phyloP scores from a whole-genome alignment of 371 early-diverging fungal species.

The Zopfochytrium polystomum region DNA sequence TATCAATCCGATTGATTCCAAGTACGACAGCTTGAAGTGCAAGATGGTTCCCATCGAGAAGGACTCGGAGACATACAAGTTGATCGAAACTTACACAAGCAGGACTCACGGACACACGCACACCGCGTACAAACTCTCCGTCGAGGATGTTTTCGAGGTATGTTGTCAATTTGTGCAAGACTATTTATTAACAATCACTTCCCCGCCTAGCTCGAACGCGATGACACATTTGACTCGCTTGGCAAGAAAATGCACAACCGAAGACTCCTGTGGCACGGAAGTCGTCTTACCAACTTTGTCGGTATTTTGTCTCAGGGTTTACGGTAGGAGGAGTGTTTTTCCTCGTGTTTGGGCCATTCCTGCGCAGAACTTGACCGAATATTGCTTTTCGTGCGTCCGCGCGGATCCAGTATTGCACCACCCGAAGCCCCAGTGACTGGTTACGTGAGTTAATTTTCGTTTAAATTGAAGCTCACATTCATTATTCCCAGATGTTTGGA shows the following conservation, averaged over 20 bases:
- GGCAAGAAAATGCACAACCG: constrained; percentile 48
- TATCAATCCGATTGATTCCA: constrained; percentile 51
- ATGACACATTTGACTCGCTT: constrained; percentile 20
- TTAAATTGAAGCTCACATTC: too few relatives aligned
- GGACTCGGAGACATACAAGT: constrained; percentile 44
- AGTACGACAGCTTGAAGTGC: constrained; percentile 49
- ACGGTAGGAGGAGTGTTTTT: constrained; percentile 18
- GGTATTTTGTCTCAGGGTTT: constrained; percentile 63
- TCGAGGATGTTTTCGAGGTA: constrained; percentile 53
- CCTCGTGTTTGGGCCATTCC: constrained; percentile 7
- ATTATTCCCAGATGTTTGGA: too few relatives aligned
- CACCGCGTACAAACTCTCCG: constrained; percentile 34
- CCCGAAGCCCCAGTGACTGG: constrained; percentile 63
- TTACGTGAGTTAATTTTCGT: too few relatives aligned
- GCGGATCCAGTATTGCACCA: constrained; percentile 46
- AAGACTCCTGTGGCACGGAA: constrained; percentile 60
- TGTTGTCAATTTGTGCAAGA: background rate
- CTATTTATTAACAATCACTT: background rate
- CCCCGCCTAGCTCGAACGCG: constrained; percentile 9
- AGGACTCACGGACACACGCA: constrained; percentile 57
- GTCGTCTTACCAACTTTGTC: constrained; percentile 58
- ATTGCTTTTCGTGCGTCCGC: too few relatives aligned
- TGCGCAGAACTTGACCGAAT: too few relatives aligned
- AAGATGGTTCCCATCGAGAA: constrained; percentile 48
- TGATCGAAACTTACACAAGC: constrained; percentile 49